phyloP scores from a whole-genome alignment of 2,329 filamentous ascomycete genomes.

The Fusarium sp. region DNA sequence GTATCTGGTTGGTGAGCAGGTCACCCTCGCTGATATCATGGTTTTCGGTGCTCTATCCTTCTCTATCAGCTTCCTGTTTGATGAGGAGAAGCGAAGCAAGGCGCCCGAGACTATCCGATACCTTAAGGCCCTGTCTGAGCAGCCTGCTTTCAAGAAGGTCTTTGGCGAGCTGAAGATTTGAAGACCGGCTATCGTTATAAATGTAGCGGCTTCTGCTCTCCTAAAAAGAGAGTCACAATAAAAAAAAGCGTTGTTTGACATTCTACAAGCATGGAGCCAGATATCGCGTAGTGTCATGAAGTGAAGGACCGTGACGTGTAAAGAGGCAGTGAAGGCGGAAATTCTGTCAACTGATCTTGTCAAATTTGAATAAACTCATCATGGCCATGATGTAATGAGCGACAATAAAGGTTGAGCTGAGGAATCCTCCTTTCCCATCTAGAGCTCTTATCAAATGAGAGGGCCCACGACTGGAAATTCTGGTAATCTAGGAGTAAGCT shows the following conservation, averaged over 20 bases:
- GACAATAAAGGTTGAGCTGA: neutral
- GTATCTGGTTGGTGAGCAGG: neutral
- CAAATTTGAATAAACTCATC: neutral
- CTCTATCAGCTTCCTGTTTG: neutral
- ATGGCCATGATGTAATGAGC: constrained; percentile 1
- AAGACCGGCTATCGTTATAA: neutral
- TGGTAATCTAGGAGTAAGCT: too few species aligned
- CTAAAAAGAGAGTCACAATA: neutral
- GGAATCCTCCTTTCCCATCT: neutral
- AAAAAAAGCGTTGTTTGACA: neutral
- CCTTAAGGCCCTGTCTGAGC: neutral
- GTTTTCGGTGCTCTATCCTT: neutral
- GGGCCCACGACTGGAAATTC: too few species aligned
- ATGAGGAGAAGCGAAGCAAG: neutral
- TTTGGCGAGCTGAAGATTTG: neutral
- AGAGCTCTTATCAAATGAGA: neutral
- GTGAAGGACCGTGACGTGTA: neutral
- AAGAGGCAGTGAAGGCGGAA: neutral
- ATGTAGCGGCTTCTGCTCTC: neutral
- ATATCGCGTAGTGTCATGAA: neutral
- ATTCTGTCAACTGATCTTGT: neutral
- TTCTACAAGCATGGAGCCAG: neutral
- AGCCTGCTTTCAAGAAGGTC: neutral
- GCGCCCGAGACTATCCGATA: neutral
- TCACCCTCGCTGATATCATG: neutral